These are phyloP conservation scores for Auricularia auricula-judae DNA, from an alignment of 768 basidiomycete species.

Conservation along the genomic window DNA sequence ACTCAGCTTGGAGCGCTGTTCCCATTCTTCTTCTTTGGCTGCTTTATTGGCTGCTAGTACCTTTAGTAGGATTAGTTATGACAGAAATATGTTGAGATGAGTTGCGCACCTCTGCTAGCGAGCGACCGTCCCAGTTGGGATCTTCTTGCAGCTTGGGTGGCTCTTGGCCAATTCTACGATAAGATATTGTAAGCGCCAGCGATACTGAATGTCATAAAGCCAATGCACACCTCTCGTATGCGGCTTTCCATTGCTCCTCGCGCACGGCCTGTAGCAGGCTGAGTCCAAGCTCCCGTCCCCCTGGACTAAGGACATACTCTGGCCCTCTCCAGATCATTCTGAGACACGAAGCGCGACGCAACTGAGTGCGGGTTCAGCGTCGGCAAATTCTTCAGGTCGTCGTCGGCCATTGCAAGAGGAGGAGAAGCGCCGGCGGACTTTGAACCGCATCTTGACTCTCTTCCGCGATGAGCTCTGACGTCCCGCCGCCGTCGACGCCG, in stretches of 20 bases:
- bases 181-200: constrained; percentile 5
- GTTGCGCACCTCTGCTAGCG: constrained; percentile 71
- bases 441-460: not conserved
- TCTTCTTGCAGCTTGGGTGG: constrained; percentile 68
- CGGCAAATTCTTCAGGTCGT: not conserved
- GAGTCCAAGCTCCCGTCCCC: not conserved
- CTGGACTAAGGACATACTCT: constrained; percentile 20
- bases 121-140: constrained; percentile 73
- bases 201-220: not conserved
- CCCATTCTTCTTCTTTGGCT: constrained; percentile 91
- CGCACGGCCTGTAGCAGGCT: constrained; percentile 25
- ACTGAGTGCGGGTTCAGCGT: constrained; percentile 35
- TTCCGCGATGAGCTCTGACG: not conserved
- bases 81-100: not conserved
- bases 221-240: constrained; percentile 56
- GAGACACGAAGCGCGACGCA: constrained; percentile 76
- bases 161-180: constrained; percentile 64
- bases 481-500: not conserved
- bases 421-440: too few relatives aligned
- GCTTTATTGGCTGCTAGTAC: constrained; percentile 87
- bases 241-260: constrained; percentile 85
- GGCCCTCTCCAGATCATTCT: constrained; percentile 65
- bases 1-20: constrained; percentile 74
- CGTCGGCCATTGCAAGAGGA: not conserved
- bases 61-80: constrained; percentile 28